Evolutionary conservation across 345 rosid genomes (phyloP), one percentile per base, ranked within the genome.

Genomic region (Lagerstroemia speciosa): DNA sequence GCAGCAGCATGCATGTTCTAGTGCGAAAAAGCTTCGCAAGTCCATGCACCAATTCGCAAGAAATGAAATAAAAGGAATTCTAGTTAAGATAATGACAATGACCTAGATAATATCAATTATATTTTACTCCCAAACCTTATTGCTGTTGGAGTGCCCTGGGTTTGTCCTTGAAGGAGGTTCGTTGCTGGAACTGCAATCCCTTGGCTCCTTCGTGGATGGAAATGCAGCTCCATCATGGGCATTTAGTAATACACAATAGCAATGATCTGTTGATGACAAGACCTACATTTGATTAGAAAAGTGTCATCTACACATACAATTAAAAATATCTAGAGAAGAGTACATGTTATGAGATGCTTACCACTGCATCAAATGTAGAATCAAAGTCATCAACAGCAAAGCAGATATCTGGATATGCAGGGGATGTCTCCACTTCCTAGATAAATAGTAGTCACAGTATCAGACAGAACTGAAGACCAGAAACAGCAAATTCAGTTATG

Each of bases 311-410:
- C 32, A 27, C 29, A 29, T 11, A n/a, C 15, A 40, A 34, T 40
- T 22, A 12, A 34, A 29, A 26, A 24, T 64, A 26, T n/a, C 38
- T 19, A 24, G 36, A 24, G 34, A 9, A 30, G 29, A 11, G 33
- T 27, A 58, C 29, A 58, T 27, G 19, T 58, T 11, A 27, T 58
- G 33, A 57, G 32, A 63, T 67, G 27, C 24, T 76, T 81, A 89
- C 99, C 93, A 88, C 99, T 24, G 93, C 93, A 80, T 94, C 99
- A 81, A 94, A 89, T 57, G 99, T 89, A 69, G 98, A 91, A 80
- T 94, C 98, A 67, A 94, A 91, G 82, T 91, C 97, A 80, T 91
- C 99, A 48, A 94, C 83, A 5, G 97, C 96, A 79, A 94, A 94
- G 82, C 92, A 91, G 64, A 91, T 91, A 74, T 91, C 99, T 73